A percentile compares a stretch with the other conserved stretches of the same genome.
Conservation (phyloP, 2,329 filamentous ascomycete genomes). For the Rhynchosporium graminicola region DNA sequence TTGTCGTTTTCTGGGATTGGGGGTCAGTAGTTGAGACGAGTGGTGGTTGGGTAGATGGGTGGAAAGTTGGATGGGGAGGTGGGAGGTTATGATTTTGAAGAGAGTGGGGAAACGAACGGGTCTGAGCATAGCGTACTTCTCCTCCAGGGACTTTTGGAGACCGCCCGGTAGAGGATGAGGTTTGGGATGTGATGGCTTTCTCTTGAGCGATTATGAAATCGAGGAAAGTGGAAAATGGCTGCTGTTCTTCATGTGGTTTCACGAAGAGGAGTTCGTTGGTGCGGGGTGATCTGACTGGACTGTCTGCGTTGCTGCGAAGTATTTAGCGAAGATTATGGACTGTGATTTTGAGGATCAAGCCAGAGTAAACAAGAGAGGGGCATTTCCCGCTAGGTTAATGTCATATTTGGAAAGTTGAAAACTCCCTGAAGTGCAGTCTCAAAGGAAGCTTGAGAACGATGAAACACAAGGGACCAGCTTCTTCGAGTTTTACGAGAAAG, state of each 20-base stretch:
- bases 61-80: too few species aligned
- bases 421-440: neutral
- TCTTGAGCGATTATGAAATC: slow-evolving; percentile 62
- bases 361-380: neutral
- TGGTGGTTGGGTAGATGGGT: neutral
- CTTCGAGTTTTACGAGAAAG: too few species aligned
- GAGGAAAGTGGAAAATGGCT: slow-evolving; percentile 64
- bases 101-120: slow-evolving; percentile 52
- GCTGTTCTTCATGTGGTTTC: slow-evolving; percentile 69
- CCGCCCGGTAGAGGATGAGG: neutral
- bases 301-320: slow-evolving; percentile 50
- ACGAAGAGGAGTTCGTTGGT: slow-evolving; percentile 56
- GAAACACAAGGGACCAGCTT: neutral
- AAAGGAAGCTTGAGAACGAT: neutral
- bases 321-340: neutral
- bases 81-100: neutral
- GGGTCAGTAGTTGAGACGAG: neutral
- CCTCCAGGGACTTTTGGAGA: slow-evolving; percentile 21
- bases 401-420: too few species aligned
- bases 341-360: neutral
- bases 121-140: slow-evolving; percentile 73
- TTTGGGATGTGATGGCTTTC: slow-evolving; percentile 29
- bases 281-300: slow-evolving; percentile 46
- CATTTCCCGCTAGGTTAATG: too few species aligned
- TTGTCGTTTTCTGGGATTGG: slow-evolving; percentile 71